Evolutionary conservation across 2,329 filamentous ascomycete genomes (phyloP), one percentile per base, ranked within the genome.

Genomic region (Monosporascus sp.): DNA sequence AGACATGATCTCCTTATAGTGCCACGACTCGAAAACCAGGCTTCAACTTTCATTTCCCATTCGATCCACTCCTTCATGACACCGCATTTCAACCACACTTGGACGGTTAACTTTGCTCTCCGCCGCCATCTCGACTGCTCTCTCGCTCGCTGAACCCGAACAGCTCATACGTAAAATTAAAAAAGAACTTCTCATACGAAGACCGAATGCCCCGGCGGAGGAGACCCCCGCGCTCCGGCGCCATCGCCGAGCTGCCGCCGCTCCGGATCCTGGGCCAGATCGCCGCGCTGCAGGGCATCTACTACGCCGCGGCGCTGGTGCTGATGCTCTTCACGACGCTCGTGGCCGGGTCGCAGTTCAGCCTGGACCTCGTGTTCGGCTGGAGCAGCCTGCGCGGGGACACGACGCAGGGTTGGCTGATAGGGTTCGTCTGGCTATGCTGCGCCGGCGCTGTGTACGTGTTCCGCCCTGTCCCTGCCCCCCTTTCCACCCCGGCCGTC

Each of bases 211-310:
- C 81, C 43, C 79, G 81, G 55, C 74, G 81, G 54, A 76, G 81
- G 56, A 77, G 79, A 62, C 80, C 82, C 51, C 82, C 81, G 50
- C 79, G 82, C 63, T 72, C 82, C 47, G 82, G 83, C 69, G 82
- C 82, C 60, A 76, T 84, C 41, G 72, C 79, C 51, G 82, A 85
- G 61, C 77, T 85, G n/a, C 81, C 79, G 11, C 83, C 83, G 9
- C 73, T 84, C 57, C 79, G 77, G 59, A 82, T 85, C 66, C 76
- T 83, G 48, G 69, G 73, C 55, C 83, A 86, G 69, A 85, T 86
- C 64, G 74, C 77, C 43, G 72, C 74, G 14, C 69, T 86, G 16
- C 83, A 86, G 63, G 72, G 70, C 19, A 69, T 83, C 50, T 84
- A 81, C 71, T 84, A 84, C 66, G 66, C 69, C 53, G 71, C 71